Conservation (phyloP, 306 rosid genomes). For the Mimosa bimucronata region DNA sequence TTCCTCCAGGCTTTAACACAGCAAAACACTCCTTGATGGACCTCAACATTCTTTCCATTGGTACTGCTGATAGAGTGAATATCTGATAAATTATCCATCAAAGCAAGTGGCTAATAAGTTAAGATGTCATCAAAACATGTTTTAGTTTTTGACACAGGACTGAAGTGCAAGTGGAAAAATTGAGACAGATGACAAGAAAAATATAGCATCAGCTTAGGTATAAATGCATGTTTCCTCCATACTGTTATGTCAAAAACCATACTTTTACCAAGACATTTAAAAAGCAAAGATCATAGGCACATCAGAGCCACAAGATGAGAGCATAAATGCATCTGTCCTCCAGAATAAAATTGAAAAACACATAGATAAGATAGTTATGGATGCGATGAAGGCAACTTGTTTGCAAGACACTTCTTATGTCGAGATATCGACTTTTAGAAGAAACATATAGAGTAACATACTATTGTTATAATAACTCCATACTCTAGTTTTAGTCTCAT, state of each 20-base stretch:
- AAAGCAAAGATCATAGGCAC: neutral
- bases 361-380: neutral
- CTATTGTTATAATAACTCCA: constrained; percentile 12
- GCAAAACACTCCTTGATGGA: constrained; percentile 72
- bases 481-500: constrained; percentile 5
- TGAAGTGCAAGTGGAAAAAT: constrained; percentile 7
- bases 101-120: constrained; percentile 31
- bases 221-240: no score
- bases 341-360: constrained; percentile 16
- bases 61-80: constrained; percentile 87
- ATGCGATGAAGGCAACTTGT: constrained; percentile 14
- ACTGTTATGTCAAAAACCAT: constrained; percentile 20
- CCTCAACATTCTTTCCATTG: constrained; percentile 68
- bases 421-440: constrained; percentile 1
- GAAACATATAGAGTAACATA: constrained; percentile 7
- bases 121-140: neutral
- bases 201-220: constrained; percentile 32
- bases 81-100: constrained; percentile 56
- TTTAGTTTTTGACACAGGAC: constrained; percentile 3
- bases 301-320: constrained; percentile 25
- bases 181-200: constrained; percentile 27
- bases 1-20: constrained; percentile 87
- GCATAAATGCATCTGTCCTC: constrained; percentile 12
- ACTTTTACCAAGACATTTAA: neutral
- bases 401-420: neutral